Percentiles rank a stretch among this genome's conserved stretches.
Evolutionary conservation across 2,329 filamentous ascomycete genomes (phyloP).

Genomic region (Ophiostoma sp.): DNA sequence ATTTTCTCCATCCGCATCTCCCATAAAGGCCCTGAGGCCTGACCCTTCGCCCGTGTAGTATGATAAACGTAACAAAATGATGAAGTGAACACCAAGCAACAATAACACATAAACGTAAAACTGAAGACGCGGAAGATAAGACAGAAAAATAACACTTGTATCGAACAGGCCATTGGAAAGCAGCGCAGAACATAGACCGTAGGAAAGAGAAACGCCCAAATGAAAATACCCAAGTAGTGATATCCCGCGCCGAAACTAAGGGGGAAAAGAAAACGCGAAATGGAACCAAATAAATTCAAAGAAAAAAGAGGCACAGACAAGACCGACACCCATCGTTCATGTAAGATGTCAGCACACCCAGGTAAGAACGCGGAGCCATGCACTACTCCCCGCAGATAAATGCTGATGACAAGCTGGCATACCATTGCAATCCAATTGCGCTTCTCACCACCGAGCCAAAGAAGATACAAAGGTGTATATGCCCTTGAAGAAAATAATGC

Average conservation of each 20-base stretch:
- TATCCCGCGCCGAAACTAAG: neutral
- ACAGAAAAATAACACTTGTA: neutral
- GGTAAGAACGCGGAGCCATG: no score
- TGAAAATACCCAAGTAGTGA: neutral
- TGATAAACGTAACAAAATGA: constrained; percentile 4
- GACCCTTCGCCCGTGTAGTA: neutral
- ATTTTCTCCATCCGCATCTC: neutral
- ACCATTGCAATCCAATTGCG: no score
- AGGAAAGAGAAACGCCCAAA: constrained; percentile 2
- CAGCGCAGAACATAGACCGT: neutral
- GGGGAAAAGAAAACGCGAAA: neutral
- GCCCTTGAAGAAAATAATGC: neutral
- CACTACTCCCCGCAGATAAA: no score
- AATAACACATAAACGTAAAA: constrained; percentile 8
- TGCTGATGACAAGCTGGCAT: no score
- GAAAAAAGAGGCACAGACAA: neutral
- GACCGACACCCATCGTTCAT: neutral
- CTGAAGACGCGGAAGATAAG: neutral
- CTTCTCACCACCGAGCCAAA: no score
- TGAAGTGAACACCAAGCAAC: constrained; percentile 8
- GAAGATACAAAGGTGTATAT: neutral
- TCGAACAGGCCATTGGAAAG: neutral
- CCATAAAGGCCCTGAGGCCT: neutral
- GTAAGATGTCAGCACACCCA: neutral
- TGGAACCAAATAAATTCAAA: neutral